Conservation (phyloP, 129 eudicot genomes). For the Centrapalus pauciflorus region DNA sequence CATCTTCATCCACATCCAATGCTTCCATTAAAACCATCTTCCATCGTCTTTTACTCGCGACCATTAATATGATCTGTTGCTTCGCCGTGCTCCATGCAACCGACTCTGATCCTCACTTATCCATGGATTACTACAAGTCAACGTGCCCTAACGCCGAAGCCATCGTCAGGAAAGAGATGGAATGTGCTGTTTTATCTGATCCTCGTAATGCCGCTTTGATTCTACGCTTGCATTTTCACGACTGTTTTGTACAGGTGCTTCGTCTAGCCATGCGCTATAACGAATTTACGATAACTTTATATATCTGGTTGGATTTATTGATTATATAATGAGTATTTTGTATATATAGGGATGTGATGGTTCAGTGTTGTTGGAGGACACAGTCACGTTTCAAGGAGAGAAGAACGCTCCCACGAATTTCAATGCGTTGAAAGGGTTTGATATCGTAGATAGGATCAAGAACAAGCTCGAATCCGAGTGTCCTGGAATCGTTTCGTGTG, state of each 20-base stretch:
- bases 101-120: conserved; percentile 53
- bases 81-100: conserved; percentile 33
- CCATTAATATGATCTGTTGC: neutral
- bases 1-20: conserved; percentile 3
- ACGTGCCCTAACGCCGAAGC: conserved; percentile 52
- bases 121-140: conserved; percentile 60
- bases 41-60: conserved; percentile 16
- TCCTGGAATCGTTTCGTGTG: conserved; percentile 82
- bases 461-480: conserved; percentile 81
- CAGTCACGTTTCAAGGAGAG: conserved; percentile 65
- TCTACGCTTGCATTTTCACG: conserved; percentile 72
- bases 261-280: too few species aligned
- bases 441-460: conserved; percentile 71
- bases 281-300: too few species aligned
- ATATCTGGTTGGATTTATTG: too few species aligned
- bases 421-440: conserved; percentile 66
- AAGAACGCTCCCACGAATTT: conserved; percentile 60
- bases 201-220: conserved; percentile 77
- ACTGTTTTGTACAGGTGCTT: conserved; percentile 82
- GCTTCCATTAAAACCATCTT: too few species aligned
- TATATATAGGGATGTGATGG: conserved; percentile 85
- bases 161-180: conserved; percentile 79
- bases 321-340: too few species aligned
- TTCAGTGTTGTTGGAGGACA: conserved; percentile 80
- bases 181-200: conserved; percentile 67